Percentiles rank a stretch among this genome's conserved stretches.
These are phyloP conservation scores for Ophiostoma novo-ulmi DNA, from an alignment of 2,329 filamentous ascomycete genomes.

Conservation along the genomic window DNA sequence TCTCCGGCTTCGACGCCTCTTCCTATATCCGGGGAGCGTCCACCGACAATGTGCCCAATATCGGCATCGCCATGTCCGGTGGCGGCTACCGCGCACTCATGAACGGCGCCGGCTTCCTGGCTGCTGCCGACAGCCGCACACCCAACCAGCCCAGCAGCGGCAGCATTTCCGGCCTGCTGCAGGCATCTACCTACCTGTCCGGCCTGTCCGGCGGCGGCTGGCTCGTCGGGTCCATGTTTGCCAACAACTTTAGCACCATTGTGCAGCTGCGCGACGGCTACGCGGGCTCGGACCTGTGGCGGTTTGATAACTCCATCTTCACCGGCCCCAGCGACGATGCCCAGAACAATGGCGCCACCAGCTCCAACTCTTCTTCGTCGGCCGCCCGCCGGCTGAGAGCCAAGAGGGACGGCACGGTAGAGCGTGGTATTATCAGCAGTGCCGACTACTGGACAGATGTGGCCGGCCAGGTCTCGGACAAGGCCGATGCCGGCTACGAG, in stretches of 20 bases:
- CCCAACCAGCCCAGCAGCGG: slow-evolving; percentile 55
- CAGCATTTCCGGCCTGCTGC: slow-evolving; percentile 74
- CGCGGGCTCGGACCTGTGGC: slow-evolving; percentile 33
- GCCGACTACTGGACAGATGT: slow-evolving; percentile 57
- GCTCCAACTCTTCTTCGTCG: background rate
- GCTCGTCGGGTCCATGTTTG: slow-evolving; percentile 75
- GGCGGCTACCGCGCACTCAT: slow-evolving; percentile 84
- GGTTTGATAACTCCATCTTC: slow-evolving; percentile 37
- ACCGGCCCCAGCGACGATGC: slow-evolving; percentile 32
- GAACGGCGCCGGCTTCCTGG: slow-evolving; percentile 73
- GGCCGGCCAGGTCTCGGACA: slow-evolving; percentile 51
- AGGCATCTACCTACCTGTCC: slow-evolving; percentile 73
- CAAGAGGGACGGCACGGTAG: slow-evolving; percentile 22
- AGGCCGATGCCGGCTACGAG: slow-evolving; percentile 58
- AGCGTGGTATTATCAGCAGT: slow-evolving; percentile 30
- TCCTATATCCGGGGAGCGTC: slow-evolving; percentile 57
- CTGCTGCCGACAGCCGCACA: slow-evolving; percentile 73
- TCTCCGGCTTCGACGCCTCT: slow-evolving; percentile 71
- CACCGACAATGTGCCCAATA: slow-evolving; percentile 43
- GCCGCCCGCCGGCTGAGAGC: background rate
- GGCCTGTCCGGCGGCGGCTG: slow-evolving; percentile 79
- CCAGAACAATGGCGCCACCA: slow-evolving; percentile 25
- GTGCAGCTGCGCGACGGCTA: slow-evolving; percentile 47
- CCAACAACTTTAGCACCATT: slow-evolving; percentile 78
- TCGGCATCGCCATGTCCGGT: slow-evolving; percentile 73